phyloP scores from a whole-genome alignment of 1,139 yeast species.

The Taphrina wiesneri region DNA sequence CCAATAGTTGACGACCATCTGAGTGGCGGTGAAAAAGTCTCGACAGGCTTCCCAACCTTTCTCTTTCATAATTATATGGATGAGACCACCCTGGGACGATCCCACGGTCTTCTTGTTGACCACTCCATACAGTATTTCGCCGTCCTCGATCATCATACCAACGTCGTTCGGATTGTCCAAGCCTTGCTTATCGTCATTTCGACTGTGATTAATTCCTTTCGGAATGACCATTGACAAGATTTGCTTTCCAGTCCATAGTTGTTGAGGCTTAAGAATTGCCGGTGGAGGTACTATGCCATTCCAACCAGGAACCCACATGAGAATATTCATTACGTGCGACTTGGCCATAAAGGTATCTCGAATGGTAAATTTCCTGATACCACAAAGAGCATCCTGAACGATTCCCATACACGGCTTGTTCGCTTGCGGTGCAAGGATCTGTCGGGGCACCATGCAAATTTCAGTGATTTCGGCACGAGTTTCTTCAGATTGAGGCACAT shows the following conservation, averaged over 20 bases:
- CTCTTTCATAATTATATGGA: conserved; percentile 96
- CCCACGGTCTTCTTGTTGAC: conserved; percentile 98
- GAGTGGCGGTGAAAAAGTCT: conserved; percentile 85
- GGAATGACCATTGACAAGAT: conserved; percentile 91
- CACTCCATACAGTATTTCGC: conserved; percentile 94
- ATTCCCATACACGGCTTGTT: conserved; percentile 99
- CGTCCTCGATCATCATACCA: conserved; percentile 90
- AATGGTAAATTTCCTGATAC: conserved; percentile 90
- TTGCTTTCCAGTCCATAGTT: conserved; percentile 97
- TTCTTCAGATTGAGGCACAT: conserved; percentile 98
- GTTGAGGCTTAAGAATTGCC: conserved; percentile 89
- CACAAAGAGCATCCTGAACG: conserved; percentile 97
- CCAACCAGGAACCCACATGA: conserved; percentile 98
- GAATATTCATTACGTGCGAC: conserved; percentile 93
- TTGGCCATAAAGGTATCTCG: conserved; percentile 86
- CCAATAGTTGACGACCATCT: conserved; percentile 96
- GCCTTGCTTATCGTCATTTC: conserved; percentile 90
- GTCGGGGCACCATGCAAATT: conserved; percentile 94
- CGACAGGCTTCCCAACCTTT: conserved; percentile 93
- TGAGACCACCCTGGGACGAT: conserved; percentile 96
- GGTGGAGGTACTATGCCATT: conserved; percentile 99
- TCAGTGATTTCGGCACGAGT: conserved; percentile 94
- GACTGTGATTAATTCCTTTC: conserved; percentile 87
- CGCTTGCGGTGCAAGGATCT: conserved; percentile 96
- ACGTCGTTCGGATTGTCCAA: conserved; percentile 79